phyloP scores from a whole-genome alignment of 1,284 basidiomycete species.

The Erythrobasidium hasegawianum region DNA sequence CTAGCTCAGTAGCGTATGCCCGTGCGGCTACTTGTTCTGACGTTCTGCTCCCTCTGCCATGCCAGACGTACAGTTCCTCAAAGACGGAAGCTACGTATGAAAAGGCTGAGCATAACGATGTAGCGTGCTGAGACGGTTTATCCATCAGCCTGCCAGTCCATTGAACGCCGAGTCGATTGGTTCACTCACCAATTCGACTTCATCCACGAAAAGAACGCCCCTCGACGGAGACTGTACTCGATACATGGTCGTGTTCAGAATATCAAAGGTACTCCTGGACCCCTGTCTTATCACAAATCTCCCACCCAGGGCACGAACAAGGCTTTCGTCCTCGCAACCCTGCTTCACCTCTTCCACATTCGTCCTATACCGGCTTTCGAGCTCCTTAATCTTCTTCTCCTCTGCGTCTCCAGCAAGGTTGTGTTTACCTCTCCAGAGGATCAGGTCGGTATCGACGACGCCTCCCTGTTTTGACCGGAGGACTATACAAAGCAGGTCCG shows the following conservation, averaged over 20 bases:
- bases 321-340: slow-evolving; percentile 38
- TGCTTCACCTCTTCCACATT: slow-evolving; percentile 38
- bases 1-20: slow-evolving; percentile 40
- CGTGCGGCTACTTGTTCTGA: slow-evolving; percentile 39
- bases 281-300: slow-evolving; percentile 39
- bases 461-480: slow-evolving; percentile 26
- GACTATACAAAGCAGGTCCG: slow-evolving; percentile 24
- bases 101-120: slow-evolving; percentile 44
- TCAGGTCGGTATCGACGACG: slow-evolving; percentile 20
- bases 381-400: slow-evolving; percentile 40
- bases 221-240: slow-evolving; percentile 36
- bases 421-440: slow-evolving; percentile 26
- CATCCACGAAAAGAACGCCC: slow-evolving; percentile 39
- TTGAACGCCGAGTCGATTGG: too few species aligned
- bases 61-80: slow-evolving; percentile 43
- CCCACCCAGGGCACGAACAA: slow-evolving; percentile 28
- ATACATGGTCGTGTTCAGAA: slow-evolving; percentile 39
- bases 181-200: slow-evolving; percentile 38
- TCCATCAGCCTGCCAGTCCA: too few species aligned
- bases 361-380: slow-evolving; percentile 41
- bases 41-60: slow-evolving; percentile 40
- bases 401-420: slow-evolving; percentile 35
- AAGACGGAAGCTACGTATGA: slow-evolving; percentile 41
- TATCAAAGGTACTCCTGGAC: slow-evolving; percentile 40
- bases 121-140: slow-evolving; percentile 22